Evolutionary conservation across 2,329 filamentous ascomycete genomes (phyloP), one percentile per base, ranked within the genome.

Genomic region (Cladosporium oxysporum): DNA sequence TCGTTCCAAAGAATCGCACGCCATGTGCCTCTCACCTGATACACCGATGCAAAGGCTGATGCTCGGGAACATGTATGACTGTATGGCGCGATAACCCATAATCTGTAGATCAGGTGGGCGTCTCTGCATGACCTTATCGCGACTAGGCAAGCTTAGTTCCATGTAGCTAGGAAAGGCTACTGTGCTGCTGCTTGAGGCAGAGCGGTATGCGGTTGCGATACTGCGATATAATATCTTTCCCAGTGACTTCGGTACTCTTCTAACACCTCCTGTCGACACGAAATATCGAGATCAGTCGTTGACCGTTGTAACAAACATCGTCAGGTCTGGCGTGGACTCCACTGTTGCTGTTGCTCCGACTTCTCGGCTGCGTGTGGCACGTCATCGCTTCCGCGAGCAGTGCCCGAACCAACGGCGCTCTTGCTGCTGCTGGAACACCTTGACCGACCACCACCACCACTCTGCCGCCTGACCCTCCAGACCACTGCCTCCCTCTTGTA

Each of bases 71-170:
- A 41, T 58, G 55, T 18, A 41, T 35, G 31, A 58, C 31, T 35
- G 14, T n/a, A 59, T 59, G 57, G 57, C 57, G 57, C 57, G 37
- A 59, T 59, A 16, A 47, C 33, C 21, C 23, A 28, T 35, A 41
- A 29, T 29, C n/a, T 37, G 57, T 18, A 41, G 57, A 59, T 59
- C 57, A 59, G 33, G 57, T 59, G 57, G 57, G 23, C 57, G 37
- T 29, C 28, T 59, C 37, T 47, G 57, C 57, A 59, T 59, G 57
- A 59, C 57, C 57, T 59, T 59, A 59, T 59, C 57, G 57, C 37
- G 23, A 21, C 35, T 59, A 59, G 52, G 29, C 52, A 33, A 55
- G 18, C 52, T 55, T 55, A 55, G 52, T 55, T 55, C 3, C 49
- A 29, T 55, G 52, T 29, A 55, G 52, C 52, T 55, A 55, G 55